Percentiles rank a stretch among this genome's conserved stretches.
Evolutionary conservation across 129 eudicot species (phyloP).

Genomic region (Escallonia rubra): DNA sequence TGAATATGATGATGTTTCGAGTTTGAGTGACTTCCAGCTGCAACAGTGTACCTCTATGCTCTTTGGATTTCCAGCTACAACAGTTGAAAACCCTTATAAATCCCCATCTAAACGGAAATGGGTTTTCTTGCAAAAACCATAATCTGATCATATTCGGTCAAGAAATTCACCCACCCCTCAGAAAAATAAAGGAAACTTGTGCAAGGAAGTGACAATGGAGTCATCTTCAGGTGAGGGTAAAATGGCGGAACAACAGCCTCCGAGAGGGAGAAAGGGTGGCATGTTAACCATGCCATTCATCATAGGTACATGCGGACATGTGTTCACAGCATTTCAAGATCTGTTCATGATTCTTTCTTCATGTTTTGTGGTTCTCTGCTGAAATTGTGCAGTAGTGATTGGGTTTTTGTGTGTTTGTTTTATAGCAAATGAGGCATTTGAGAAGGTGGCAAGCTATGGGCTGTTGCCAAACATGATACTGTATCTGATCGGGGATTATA

Average conservation of each 20-base stretch:
- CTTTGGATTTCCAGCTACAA: too few species aligned
- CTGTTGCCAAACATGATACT: constrained; percentile 73
- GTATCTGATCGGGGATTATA: constrained; percentile 72
- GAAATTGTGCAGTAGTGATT: neutral
- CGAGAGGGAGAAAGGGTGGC: constrained; percentile 56
- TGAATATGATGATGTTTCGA: too few species aligned
- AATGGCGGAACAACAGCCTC: constrained; percentile 15
- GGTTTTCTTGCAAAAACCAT: too few species aligned
- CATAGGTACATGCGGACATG: constrained; percentile 43
- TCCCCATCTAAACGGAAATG: too few species aligned
- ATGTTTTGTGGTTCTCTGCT: constrained; percentile 1
- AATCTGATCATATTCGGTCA: too few species aligned
- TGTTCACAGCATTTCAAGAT: neutral
- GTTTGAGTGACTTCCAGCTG: too few species aligned
- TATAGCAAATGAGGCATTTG: constrained; percentile 84
- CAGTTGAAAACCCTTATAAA: too few species aligned
- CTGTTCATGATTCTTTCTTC: neutral
- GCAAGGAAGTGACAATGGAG: neutral
- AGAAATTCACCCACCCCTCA: too few species aligned
- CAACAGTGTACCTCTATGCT: too few species aligned
- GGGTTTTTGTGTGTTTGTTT: constrained; percentile 16
- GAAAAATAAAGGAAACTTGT: too few species aligned
- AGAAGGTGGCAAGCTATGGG: constrained; percentile 93
- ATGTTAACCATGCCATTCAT: constrained; percentile 86
- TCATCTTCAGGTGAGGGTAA: constrained; percentile 7